phyloP scores from a whole-genome alignment of 2,329 filamentous ascomycete genomes.

The Aspergillus sp. region DNA sequence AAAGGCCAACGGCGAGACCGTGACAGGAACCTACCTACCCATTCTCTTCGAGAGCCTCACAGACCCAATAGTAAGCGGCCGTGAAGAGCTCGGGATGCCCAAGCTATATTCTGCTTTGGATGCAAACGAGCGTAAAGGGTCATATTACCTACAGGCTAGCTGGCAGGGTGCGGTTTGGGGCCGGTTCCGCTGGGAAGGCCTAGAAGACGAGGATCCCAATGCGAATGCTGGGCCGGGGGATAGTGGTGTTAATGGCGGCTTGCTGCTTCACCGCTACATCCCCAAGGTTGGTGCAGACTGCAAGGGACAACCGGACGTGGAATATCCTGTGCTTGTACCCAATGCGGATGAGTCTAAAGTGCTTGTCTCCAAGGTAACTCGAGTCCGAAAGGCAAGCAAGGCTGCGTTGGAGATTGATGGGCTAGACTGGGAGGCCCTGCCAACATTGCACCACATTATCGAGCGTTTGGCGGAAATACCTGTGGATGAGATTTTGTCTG shows the following conservation, averaged over 20 bases:
- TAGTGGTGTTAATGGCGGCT: constrained; percentile 43
- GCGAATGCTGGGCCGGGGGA: constrained; percentile 16
- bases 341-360: constrained; percentile 35
- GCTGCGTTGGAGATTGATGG: constrained; percentile 51
- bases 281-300: constrained; percentile 52
- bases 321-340: constrained; percentile 50
- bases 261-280: constrained; percentile 59
- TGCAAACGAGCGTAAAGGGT: constrained; percentile 35
- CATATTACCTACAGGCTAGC: constrained; percentile 41
- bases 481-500: constrained; percentile 56
- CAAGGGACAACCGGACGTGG: constrained; percentile 53
- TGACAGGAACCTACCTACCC: constrained; percentile 56
- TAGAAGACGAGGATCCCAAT: constrained; percentile 30
- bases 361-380: constrained; percentile 23
- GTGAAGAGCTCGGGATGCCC: constrained; percentile 63
- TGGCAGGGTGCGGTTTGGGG: constrained; percentile 47
- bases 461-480: constrained; percentile 55
- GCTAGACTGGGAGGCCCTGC: constrained; percentile 55
- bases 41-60: constrained; percentile 59
- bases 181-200: constrained; percentile 37
- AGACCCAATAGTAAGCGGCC: constrained; percentile 60
- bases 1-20: constrained; percentile 47
- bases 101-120: constrained; percentile 58
- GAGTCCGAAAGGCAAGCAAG: constrained; percentile 31
- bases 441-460: constrained; percentile 61